phyloP scores from a whole-genome alignment of 148 eudicot species.

The Rhododendron griersonianum region DNA sequence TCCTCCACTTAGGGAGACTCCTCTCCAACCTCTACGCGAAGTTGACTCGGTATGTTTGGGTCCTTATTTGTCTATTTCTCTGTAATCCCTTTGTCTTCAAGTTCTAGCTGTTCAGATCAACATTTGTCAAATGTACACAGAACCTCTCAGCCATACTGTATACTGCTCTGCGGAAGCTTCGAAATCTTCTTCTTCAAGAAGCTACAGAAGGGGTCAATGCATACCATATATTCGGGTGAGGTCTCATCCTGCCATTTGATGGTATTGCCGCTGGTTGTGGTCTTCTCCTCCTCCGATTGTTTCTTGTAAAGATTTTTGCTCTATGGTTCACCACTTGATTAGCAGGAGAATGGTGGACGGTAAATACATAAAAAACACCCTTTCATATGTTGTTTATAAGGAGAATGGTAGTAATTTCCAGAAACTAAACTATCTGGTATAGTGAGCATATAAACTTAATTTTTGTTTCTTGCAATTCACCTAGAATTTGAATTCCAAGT shows the following conservation, averaged over 20 bases:
- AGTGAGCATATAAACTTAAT: background rate
- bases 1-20: conserved; percentile 32
- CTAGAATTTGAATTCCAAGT: background rate
- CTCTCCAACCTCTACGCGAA: conserved; percentile 38
- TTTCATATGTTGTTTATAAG: background rate
- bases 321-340: background rate
- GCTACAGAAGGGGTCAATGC: conserved; percentile 55
- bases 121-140: conserved; percentile 32
- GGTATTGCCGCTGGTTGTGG: background rate
- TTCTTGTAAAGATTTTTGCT: background rate
- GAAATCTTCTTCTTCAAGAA: conserved; percentile 49
- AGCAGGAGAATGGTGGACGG: background rate
- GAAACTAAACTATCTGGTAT: background rate
- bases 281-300: background rate
- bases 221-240: conserved; percentile 76
- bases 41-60: conserved; percentile 33
- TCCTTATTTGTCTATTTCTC: background rate
- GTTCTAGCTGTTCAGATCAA: background rate
- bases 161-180: conserved; percentile 50
- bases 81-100: background rate
- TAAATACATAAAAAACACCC: background rate
- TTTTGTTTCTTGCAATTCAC: background rate
- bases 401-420: background rate
- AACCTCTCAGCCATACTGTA: conserved; percentile 60
- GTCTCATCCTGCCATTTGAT: background rate